Base-by-base conservation (phyloP, 2,329 filamentous ascomycete genomes). In the Arthrinium puccinioides region DNA sequence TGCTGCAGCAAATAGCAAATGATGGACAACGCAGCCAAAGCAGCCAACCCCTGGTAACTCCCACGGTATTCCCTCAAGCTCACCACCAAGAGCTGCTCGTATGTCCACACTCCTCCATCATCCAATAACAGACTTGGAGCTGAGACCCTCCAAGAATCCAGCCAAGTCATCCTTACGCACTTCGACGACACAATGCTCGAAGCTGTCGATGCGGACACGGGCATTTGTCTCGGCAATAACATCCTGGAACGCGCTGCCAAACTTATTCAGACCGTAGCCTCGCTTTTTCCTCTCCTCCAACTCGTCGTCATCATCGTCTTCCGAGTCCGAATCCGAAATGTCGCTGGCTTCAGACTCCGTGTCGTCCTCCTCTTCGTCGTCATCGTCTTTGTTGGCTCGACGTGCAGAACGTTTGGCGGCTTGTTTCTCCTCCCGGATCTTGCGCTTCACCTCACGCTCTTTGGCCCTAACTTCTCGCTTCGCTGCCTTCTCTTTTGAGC, bases 171-270 rank as follows among this genome's bases (percentile, higher is more conserved):
- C 92, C 67, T 95, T 96, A 63, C 82, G 82, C n/a, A 98, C 90
- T 59, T 98, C 92, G 32, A 97, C 89, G 7, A 97, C 92, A 53
- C 87, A 94, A 59, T 95, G 87, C 62, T 98, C 92, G 54, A 98
- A 98, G 39, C 86, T 94, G 62, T 98, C 92, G 55, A 96, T 94
- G 42, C 88, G 72, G 15, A 97, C 88, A 13, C 89, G 68, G 1
- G 90, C 87, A 41, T 82, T 92, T 13, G 90, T 97, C 67, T 96
- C 87, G 36, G 83, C 77, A 3, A 95, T 85, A 1, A 97, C 92
- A 54, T 95, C 88, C 57, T 96, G 88, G 60, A 98, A 98, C 4
- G 92, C 90, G 51, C 83, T 88, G 7, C 92, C 92, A 54, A 98
- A 98, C 34, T 84, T 79, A 62, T 97, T 98, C 36, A 86, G 66